Base-by-base conservation (phyloP, 1,284 basidiomycete species). In the Mycosarcoma maydis region DNA sequence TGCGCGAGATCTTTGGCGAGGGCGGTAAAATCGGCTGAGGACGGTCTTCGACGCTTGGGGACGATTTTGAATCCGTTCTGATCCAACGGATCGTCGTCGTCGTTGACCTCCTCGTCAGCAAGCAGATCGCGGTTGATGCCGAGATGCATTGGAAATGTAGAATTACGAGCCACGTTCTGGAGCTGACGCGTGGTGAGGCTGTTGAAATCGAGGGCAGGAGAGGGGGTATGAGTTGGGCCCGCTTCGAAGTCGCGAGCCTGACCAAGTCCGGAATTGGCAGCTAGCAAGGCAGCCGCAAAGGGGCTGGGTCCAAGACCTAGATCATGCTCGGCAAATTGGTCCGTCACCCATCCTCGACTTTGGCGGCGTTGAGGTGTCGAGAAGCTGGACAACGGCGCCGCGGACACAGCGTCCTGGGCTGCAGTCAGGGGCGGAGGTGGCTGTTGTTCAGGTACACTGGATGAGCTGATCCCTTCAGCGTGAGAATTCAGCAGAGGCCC, bases 121-220 rank as follows among this genome's bases (percentile, higher is more conserved):
- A 65, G 54, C 3, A 64, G 46, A 38, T 64, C 53, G 13, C 60
- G 62, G 16, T 58, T 64, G 51, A 75, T 73, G 54, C 74, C 75
- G 32, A 70, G 73, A 23, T 64, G 53, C 39, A 64, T 67, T 3
- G 73, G 71, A 41, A 77, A 76, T 0, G 60, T 64, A 6, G 60
- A 46, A 13, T 68, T 56, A 29, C 69, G 54, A 11, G 75, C 75
- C 17, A 75, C 32, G 16, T 53, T 59, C 56, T 77, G 75, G 11
- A 77, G 62, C 51, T 77, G 74, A 20, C 61, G 49, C 11, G 75
- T 77, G 32, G 43, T 67, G 29, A 75, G 62, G 32, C 37, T 47
- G 50, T 61, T 57, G 49, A 60, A 61, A 20, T 68, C 43, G 54
- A 68, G 61, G 16, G 50, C 34, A 24, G 51, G 54, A 26, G 47